Evolutionary conservation across 2,329 filamentous ascomycete genomes (phyloP), one percentile per base, ranked within the genome.

Genomic region (Teratosphaeria nubilosa): DNA sequence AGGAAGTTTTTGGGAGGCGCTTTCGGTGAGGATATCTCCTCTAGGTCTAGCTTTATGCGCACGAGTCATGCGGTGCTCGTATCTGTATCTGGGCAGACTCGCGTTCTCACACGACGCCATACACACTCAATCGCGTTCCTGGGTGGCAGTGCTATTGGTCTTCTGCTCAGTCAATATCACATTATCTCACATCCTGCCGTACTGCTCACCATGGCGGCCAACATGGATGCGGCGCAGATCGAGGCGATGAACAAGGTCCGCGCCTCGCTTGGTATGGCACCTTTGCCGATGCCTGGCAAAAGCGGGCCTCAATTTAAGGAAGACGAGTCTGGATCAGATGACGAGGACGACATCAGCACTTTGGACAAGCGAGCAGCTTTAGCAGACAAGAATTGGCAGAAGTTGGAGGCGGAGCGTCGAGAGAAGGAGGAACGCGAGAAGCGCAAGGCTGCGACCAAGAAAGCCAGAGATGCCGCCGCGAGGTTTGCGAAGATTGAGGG

Each of bases 231-330:
- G 56, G 83, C 89, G 51, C 86, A 88, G 30, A 91, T 97, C 70
- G 89, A 95, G 74, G 91, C 96, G 80, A 90, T 90, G 64, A 97
- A 97, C 77, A 88, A 91, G 70, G 87, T 96, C 69, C 90, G 92
- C 68, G 80, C 86, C 67, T 90, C 90, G 54, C 84, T 96, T 77
- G 92, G 92, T 69, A 85, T 96, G 79, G 90, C 92, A 70, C 91
- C 91, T 27, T 78, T 97, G 68, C 90, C 91, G 25, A 88, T 95
- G 11, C 88, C 91, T 27, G 89, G 89, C 64, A 80, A 80, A 59
- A 74, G 75, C 69, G 83, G 82, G 56, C 83, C 82, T 2, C 72
- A 77, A 24, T 86, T 86, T 74, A 85, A 78, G 61, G 63, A 75
- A 59, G 74, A 78, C 54, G 77, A 79, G 58, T 77, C 76, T 58